phyloP scores from a whole-genome alignment of 2,329 filamentous ascomycete genomes.

The Camillea tinctor region DNA sequence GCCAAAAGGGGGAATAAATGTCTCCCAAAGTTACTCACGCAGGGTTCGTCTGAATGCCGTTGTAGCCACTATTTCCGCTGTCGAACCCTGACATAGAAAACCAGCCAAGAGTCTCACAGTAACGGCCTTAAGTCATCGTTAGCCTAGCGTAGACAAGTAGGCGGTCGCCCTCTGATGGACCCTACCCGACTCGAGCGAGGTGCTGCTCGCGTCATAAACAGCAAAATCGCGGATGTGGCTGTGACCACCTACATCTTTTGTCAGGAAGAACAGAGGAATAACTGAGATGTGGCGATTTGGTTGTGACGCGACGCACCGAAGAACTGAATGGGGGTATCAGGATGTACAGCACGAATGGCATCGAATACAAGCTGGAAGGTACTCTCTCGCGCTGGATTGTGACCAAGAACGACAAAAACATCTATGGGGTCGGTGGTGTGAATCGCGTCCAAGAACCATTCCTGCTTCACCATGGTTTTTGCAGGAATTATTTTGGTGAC shows the following conservation, averaged over 20 bases:
- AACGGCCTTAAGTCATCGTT: constrained; percentile 44
- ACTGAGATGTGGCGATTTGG: background rate
- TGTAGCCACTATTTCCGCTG: constrained; percentile 42
- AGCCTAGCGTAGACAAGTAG: background rate
- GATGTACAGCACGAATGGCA: constrained; percentile 56
- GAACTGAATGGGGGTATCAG: constrained; percentile 60
- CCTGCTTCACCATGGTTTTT: constrained; percentile 47
- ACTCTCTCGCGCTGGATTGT: constrained; percentile 57
- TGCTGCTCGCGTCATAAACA: constrained; percentile 60
- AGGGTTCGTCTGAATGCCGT: constrained; percentile 34
- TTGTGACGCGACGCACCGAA: constrained; percentile 38
- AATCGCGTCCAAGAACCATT: constrained; percentile 61
- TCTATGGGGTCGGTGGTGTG: constrained; percentile 56
- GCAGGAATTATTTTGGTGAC: constrained; percentile 60
- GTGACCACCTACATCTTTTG: constrained; percentile 50
- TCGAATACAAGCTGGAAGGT: constrained; percentile 49
- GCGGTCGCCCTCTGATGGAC: background rate
- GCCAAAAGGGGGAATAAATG: no score
- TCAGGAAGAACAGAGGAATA: constrained; percentile 6
- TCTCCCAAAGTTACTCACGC: no score
- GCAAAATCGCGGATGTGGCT: constrained; percentile 64
- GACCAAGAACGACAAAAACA: constrained; percentile 61
- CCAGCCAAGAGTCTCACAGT: constrained; percentile 69
- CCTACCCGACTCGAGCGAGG: constrained; percentile 54
- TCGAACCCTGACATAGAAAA: constrained; percentile 61